phyloP scores from a whole-genome alignment of 768 basidiomycete species.

The Baorangia bicolor region DNA sequence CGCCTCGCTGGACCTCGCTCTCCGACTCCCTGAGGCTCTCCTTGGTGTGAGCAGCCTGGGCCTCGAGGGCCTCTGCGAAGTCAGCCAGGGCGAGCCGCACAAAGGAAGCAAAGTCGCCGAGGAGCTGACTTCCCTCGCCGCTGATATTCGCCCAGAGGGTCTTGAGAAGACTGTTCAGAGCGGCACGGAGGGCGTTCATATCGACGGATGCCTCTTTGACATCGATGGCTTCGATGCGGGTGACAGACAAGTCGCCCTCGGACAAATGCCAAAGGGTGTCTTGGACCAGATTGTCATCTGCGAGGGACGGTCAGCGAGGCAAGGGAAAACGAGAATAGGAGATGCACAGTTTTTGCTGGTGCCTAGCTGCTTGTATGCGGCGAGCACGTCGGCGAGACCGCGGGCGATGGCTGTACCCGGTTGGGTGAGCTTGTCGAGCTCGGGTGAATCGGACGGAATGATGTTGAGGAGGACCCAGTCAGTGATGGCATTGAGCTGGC shows the following conservation, averaged over 20 bases:
- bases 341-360: slow-evolving; percentile 55
- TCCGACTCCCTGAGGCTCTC: slow-evolving; percentile 55
- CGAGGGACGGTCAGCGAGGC: background rate
- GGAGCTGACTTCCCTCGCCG: slow-evolving; percentile 51
- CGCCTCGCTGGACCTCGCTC: slow-evolving; percentile 56
- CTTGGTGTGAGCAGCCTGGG: slow-evolving; percentile 50
- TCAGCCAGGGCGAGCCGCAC: slow-evolving; percentile 64
- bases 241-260: slow-evolving; percentile 48
- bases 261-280: slow-evolving; percentile 64
- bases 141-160: slow-evolving; percentile 54
- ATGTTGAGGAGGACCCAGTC: slow-evolving; percentile 54
- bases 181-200: slow-evolving; percentile 44
- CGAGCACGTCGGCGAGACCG: slow-evolving; percentile 51
- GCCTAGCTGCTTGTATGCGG: slow-evolving; percentile 55
- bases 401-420: slow-evolving; percentile 53
- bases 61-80: slow-evolving; percentile 58
- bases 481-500: slow-evolving; percentile 52
- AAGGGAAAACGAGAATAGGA: background rate
- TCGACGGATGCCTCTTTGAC: slow-evolving; percentile 50
- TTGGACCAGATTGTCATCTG: slow-evolving; percentile 67
- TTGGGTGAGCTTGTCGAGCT: slow-evolving; percentile 45
- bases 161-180: slow-evolving; percentile 51
- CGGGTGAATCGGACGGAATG: slow-evolving; percentile 42
- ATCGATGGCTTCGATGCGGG: slow-evolving; percentile 37
- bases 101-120: slow-evolving; percentile 66